Evolutionary conservation across 2,329 filamentous ascomycete species (phyloP).

Genomic region (Penicillium nordicum): DNA sequence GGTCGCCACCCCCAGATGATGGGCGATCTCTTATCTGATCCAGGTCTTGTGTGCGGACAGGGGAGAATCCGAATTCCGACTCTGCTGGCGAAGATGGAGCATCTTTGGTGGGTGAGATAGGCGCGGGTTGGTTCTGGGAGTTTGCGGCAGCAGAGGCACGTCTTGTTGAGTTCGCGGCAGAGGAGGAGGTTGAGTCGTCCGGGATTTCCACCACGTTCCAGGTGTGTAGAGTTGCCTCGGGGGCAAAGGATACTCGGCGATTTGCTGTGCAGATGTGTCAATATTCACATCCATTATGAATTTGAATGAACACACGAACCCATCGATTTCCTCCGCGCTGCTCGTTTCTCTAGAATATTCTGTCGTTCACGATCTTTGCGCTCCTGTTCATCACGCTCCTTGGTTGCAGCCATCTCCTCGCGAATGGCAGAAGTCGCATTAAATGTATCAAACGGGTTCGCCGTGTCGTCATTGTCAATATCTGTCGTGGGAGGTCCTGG

Average conservation of each 20-base stretch:
- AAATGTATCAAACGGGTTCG: constrained; percentile 49
- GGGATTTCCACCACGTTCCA: constrained; percentile 91
- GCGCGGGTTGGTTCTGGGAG: constrained; percentile 28
- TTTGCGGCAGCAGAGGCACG: constrained; percentile 62
- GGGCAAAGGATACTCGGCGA: constrained; percentile 91
- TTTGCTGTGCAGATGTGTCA: constrained; percentile 55
- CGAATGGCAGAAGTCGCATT: constrained; percentile 40
- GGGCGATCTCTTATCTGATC: constrained; percentile 55
- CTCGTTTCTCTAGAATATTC: constrained; percentile 67
- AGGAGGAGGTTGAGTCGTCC: constrained; percentile 79
- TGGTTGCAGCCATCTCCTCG: constrained; percentile 60
- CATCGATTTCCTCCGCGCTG: constrained; percentile 86
- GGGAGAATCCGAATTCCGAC: constrained; percentile 55
- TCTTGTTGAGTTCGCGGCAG: constrained; percentile 69
- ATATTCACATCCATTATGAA: neutral
- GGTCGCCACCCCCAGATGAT: constrained; percentile 40
- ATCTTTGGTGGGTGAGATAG: constrained; percentile 50
- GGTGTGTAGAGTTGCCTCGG: constrained; percentile 93
- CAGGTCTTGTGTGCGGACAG: constrained; percentile 62
- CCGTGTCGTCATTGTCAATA: constrained; percentile 41
- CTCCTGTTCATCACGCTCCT: constrained; percentile 67
- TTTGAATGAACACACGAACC: constrained; percentile 42
- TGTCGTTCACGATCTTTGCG: constrained; percentile 56
- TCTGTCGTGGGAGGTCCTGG: constrained; percentile 31
- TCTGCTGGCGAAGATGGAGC: constrained; percentile 62